These are phyloP conservation scores for Myrmaecium sp. DNA, from an alignment of 2,329 filamentous ascomycete species.

Conservation along the genomic window DNA sequence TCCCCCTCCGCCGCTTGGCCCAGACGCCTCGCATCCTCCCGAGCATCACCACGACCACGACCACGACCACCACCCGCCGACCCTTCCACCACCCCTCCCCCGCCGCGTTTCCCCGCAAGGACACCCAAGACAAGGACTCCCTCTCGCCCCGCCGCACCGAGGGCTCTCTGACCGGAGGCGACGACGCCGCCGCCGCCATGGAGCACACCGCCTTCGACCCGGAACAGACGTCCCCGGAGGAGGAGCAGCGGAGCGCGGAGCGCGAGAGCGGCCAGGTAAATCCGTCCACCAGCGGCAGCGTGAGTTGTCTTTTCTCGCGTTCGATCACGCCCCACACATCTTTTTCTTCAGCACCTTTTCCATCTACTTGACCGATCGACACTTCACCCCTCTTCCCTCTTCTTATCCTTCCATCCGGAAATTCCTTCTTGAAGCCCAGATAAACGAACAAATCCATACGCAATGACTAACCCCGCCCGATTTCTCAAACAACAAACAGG, in stretches of 20 bases:
- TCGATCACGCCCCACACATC: neutral
- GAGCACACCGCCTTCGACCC: conserved; percentile 52
- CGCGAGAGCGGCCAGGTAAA: conserved; percentile 14
- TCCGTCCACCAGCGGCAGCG: neutral
- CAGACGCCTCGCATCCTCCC: too few relatives aligned
- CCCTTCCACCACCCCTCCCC: conserved; percentile 11
- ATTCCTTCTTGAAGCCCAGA: neutral
- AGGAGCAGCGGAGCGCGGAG: conserved; percentile 28
- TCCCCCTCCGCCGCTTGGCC: too few relatives aligned
- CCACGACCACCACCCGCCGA: conserved; percentile 5
- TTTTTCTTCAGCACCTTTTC: too few relatives aligned
- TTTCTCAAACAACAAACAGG: conserved; percentile 6
- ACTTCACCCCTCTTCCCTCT: too few relatives aligned
- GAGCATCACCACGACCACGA: too few relatives aligned
- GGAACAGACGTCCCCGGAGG: conserved; percentile 48
- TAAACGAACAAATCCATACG: too few relatives aligned
- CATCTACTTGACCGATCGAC: too few relatives aligned
- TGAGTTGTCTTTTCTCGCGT: conserved; percentile 4
- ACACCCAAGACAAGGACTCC: conserved; percentile 34
- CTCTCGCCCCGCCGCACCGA: conserved; percentile 51
- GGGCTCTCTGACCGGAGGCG: conserved; percentile 50
- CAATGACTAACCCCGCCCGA: too few relatives aligned
- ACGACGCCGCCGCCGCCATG: conserved; percentile 37
- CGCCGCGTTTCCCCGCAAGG: conserved; percentile 19
- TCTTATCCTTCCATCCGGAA: neutral